These are phyloP conservation scores for Tubosaeta sp. DNA, from an alignment of 768 basidiomycete genomes.

Conservation along the genomic window DNA sequence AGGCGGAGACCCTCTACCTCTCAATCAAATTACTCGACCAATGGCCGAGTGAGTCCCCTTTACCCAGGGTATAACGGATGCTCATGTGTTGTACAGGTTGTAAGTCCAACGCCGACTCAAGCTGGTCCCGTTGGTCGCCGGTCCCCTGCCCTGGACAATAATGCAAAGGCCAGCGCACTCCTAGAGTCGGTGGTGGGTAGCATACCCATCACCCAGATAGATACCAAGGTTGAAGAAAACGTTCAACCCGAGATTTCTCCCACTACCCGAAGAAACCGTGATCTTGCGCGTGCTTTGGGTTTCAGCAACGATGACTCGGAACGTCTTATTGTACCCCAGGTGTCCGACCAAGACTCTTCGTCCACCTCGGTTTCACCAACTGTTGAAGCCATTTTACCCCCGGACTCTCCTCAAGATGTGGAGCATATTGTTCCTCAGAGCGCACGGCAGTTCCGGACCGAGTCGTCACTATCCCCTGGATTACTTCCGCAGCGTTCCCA, in stretches of 20 bases:
- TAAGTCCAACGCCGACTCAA: constrained; percentile 48
- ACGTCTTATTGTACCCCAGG: constrained; percentile 19
- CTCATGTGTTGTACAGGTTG: constrained; percentile 39
- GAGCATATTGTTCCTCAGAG: constrained; percentile 9
- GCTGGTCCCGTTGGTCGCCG: constrained; percentile 27
- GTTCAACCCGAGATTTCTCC: constrained; percentile 40
- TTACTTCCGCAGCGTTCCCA: constrained; percentile 26
- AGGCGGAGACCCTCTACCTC: constrained; percentile 76
- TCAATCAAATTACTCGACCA: constrained; percentile 69
- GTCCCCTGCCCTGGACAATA: constrained; percentile 43
- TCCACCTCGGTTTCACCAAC: constrained; percentile 33
- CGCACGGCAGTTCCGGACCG: neutral
- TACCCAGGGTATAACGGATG: neutral
- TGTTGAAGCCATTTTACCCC: constrained; percentile 30
- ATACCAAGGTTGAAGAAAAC: constrained; percentile 24
- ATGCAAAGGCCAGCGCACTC: constrained; percentile 59
- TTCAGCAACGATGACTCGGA: constrained; percentile 52
- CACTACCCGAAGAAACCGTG: constrained; percentile 61
- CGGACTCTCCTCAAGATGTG: constrained; percentile 14
- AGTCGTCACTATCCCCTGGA: constrained; percentile 14
- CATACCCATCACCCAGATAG: constrained; percentile 39
- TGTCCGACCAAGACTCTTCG: constrained; percentile 23
- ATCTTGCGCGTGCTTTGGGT: constrained; percentile 66
- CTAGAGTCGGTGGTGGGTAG: constrained; percentile 59
- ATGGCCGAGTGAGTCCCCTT: constrained; percentile 40